A percentile compares a stretch with the other conserved stretches of the same genome.
These are phyloP conservation scores for Claviceps spartinae DNA, from an alignment of 2,329 filamentous ascomycete genomes.

Conservation along the genomic window DNA sequence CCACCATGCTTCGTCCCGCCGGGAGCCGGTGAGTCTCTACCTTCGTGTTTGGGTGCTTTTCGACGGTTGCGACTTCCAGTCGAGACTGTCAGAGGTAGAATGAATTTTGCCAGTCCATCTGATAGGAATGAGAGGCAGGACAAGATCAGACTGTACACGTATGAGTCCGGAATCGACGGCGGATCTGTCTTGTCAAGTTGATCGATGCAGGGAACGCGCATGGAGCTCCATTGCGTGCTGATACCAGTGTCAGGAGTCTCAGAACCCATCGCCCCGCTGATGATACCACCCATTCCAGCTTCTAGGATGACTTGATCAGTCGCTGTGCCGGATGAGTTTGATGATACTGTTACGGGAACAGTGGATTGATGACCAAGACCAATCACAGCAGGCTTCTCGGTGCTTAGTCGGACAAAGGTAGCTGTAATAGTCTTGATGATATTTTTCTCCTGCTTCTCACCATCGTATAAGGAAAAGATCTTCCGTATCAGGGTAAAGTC, in stretches of 20 bases:
- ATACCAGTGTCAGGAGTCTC: slow-evolving; percentile 63
- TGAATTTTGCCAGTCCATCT: slow-evolving; percentile 84
- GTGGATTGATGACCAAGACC: slow-evolving; percentile 83
- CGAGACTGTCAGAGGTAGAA: slow-evolving; percentile 79
- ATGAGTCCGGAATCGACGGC: slow-evolving; percentile 75
- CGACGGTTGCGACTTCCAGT: slow-evolving; percentile 47
- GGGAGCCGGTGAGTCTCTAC: slow-evolving; percentile 28
- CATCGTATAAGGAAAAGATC: slow-evolving; percentile 72
- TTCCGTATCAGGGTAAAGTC: slow-evolving; percentile 66
- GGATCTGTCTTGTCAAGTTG: slow-evolving; percentile 86
- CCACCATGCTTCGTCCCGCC: slow-evolving; percentile 17
- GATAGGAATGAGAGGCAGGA: slow-evolving; percentile 83
- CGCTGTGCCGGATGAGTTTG: slow-evolving; percentile 39
- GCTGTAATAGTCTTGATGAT: slow-evolving; percentile 74
- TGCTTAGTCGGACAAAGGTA: slow-evolving; percentile 81
- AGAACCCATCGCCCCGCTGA: slow-evolving; percentile 55
- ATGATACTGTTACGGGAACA: slow-evolving; percentile 49
- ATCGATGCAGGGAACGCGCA: slow-evolving; percentile 80
- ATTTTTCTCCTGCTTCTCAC: slow-evolving; percentile 54
- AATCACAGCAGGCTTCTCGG: slow-evolving; percentile 80
- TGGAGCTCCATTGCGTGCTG: slow-evolving; percentile 79
- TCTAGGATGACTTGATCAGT: slow-evolving; percentile 82
- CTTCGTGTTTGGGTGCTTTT: slow-evolving; percentile 30
- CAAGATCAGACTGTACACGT: slow-evolving; percentile 79
- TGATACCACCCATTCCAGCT: slow-evolving; percentile 77